A percentile compares a stretch with the other conserved stretches of the same genome.
These are phyloP conservation scores for Citrullus mucosospermus DNA, from an alignment of 306 rosid species.

Conservation along the genomic window DNA sequence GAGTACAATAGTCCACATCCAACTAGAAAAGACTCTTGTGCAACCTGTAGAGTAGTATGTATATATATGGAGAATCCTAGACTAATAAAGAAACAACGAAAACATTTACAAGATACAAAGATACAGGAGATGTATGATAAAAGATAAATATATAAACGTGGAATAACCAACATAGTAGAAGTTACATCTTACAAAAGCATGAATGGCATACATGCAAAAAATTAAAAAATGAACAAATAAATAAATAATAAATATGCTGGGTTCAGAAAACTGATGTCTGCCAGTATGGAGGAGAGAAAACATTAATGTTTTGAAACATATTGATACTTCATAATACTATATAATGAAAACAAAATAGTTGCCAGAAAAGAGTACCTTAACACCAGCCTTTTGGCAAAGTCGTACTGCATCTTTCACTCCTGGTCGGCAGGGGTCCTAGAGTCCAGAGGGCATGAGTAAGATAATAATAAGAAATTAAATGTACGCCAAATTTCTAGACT, in stretches of 20 bases:
- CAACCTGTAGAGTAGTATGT: too few relatives aligned
- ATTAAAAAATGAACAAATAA: neutral
- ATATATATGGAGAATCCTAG: neutral
- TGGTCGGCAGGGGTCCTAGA: slow-evolving; percentile 90
- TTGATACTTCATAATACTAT: neutral
- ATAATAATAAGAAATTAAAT: neutral
- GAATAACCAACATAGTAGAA: neutral
- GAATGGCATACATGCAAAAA: neutral
- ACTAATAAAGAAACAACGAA: neutral
- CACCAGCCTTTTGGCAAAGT: slow-evolving; percentile 89
- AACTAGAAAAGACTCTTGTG: neutral
- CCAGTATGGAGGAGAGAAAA: neutral
- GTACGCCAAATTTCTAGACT: neutral
- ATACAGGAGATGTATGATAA: neutral
- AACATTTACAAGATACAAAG: neutral
- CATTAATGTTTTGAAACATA: neutral
- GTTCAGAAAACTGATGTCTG: neutral
- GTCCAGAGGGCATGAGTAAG: neutral
- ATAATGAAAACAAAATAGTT: neutral
- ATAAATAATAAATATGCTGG: neutral
- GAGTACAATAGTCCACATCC: neutral
- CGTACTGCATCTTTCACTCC: slow-evolving; percentile 58
- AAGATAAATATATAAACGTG: neutral
- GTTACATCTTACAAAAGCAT: neutral
- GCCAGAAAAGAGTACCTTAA: slow-evolving; percentile 49